Evolutionary conservation across 495 filamentous ascomycete genomes (phyloP), one percentile per base, ranked within the genome.

Genomic region (Hypoxylon rickii): DNA sequence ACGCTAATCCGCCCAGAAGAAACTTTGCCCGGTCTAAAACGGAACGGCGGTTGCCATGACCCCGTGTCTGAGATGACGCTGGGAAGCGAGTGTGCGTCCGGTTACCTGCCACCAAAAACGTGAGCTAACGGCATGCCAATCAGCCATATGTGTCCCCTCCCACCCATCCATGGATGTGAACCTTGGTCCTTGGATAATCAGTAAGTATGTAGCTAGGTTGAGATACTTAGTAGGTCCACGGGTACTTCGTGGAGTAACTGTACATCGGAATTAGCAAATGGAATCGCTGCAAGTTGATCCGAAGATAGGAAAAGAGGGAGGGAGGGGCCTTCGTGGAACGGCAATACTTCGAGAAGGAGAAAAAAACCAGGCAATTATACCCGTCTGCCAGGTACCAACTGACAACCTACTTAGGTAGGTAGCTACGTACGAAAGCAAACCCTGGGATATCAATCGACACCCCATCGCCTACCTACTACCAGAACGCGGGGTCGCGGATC

Each of bases 1-100:
- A 62, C 36, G n/a, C n/a, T n/a, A n/a, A n/a, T n/a, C n/a, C n/a
- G n/a, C n/a, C n/a, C n/a, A n/a, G n/a, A n/a, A n/a, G n/a, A n/a
- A n/a, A n/a, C n/a, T n/a, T 47, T 56, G 48, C 57, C 59, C 59
- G 47, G 56, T 62, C 57, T 62, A n/a, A n/a, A n/a, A n/a, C n/a
- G n/a, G 48, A 52, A 62, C 59, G 11, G 48, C 59, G 53, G 59
- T 56, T 62, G 59, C 52, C 4, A 62, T 62, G 44, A 48, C 52
- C 52, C 58, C 58, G 52, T 56, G 51, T 62, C 58, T 62, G 43
- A 62, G 58, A 62, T 62, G 58, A 56, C 43, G 58, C 47, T 56
- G 52, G 51, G 58, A 61, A 55, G 46, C 52, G 50, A 56, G 59
- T 52, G 46, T 42, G 53, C 57, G 52, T 52, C 38, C 49, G 33